A percentile compares a stretch with the other conserved stretches of the same genome.
Conservation (phyloP, 345 rosid species). For the Clarkia xantiana region DNA sequence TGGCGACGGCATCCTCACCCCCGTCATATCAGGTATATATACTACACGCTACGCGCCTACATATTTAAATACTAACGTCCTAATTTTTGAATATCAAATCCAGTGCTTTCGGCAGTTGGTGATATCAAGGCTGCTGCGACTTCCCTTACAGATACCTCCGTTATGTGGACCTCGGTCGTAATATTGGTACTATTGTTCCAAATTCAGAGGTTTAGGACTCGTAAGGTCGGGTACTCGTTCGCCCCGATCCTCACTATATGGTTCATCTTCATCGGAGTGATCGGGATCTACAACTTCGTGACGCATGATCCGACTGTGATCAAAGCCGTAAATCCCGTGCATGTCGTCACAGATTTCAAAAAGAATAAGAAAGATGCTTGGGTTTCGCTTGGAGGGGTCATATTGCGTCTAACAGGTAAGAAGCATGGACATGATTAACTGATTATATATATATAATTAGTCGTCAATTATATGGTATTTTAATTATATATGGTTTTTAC, state of each 20-base stretch:
- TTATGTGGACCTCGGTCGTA: constrained; percentile 23
- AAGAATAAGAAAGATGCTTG: constrained; percentile 17
- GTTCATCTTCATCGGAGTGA: constrained; percentile 10
- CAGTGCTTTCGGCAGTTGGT: constrained; percentile 20
- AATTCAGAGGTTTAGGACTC: constrained; percentile 14
- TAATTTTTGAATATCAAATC: not conserved
- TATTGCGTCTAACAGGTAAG: constrained; percentile 21
- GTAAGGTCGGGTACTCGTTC: constrained; percentile 16
- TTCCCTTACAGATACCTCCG: constrained; percentile 3
- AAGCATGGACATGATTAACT: no score
- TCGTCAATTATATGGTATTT: no score
- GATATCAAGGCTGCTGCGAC: constrained; percentile 13
- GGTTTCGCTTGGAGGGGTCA: constrained; percentile 22
- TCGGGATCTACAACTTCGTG: constrained; percentile 15
- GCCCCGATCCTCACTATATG: constrained; percentile 14
- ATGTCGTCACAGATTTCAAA: constrained; percentile 13
- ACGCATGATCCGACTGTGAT: constrained; percentile 14
- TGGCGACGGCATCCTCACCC: constrained; percentile 28
- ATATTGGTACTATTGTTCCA: constrained; percentile 14
- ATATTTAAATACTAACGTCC: no score
- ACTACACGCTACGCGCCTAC: no score
- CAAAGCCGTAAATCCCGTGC: constrained; percentile 16
- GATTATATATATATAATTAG: no score
- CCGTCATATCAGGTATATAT: constrained; percentile 20
- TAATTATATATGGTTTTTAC: no score